These are phyloP conservation scores for Plectosphaerella sp. DNA, from an alignment of 2,329 filamentous ascomycete genomes.

Conservation along the genomic window DNA sequence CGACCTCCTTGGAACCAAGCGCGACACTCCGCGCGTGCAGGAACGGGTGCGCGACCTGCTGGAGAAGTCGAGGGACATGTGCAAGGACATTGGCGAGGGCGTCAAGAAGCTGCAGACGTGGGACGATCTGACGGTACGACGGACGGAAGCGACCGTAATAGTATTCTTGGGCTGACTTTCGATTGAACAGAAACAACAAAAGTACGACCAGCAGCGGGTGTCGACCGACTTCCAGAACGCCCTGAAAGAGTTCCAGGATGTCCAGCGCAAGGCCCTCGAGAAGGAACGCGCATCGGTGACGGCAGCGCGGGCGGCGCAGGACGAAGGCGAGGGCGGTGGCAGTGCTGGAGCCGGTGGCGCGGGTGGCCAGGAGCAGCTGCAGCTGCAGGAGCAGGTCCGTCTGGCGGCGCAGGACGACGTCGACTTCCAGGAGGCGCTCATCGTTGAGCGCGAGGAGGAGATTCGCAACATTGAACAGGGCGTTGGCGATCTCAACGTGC, in stretches of 20 bases:
- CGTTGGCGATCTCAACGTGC: conserved; percentile 90
- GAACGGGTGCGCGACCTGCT: conserved; percentile 86
- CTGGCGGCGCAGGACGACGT: conserved; percentile 91
- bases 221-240: conserved; percentile 89
- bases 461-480: conserved; percentile 97
- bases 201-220: conserved; percentile 93
- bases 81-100: conserved; percentile 89
- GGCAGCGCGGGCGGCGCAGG: conserved; percentile 73
- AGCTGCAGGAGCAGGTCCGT: conserved; percentile 72
- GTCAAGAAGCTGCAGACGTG: conserved; percentile 87
- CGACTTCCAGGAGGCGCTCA: conserved; percentile 93
- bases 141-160: background rate
- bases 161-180: background rate
- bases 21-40: conserved; percentile 84
- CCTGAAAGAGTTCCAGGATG: conserved; percentile 82
- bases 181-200: conserved; percentile 72
- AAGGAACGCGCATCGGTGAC: conserved; percentile 85
- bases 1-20: conserved; percentile 78
- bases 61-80: conserved; percentile 79
- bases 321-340: conserved; percentile 31
- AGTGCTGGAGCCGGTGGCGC: conserved; percentile 15
- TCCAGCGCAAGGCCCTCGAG: conserved; percentile 87
- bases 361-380: conserved; percentile 44
- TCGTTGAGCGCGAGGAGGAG: conserved; percentile 93
- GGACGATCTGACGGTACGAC: conserved; percentile 74